These are phyloP conservation scores for Magnaporthales sp. DNA, from an alignment of 2,329 filamentous ascomycete genomes.

Conservation along the genomic window DNA sequence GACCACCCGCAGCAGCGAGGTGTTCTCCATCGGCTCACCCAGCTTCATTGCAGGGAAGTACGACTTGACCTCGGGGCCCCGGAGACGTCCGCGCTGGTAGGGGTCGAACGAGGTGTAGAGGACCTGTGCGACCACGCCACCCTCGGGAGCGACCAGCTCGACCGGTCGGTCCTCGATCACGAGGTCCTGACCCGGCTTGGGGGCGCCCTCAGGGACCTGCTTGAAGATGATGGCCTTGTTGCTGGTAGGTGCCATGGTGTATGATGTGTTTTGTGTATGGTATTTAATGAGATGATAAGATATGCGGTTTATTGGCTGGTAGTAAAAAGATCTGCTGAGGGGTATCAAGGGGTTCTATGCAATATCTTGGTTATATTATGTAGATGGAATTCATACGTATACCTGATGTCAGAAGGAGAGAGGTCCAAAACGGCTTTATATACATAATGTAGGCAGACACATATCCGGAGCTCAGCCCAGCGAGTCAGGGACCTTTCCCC, in stretches of 20 bases:
- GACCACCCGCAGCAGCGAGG: conserved; percentile 57
- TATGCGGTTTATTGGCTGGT: not conserved
- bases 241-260: conserved; percentile 5
- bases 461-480: not conserved
- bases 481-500: not conserved
- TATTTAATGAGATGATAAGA: not conserved
- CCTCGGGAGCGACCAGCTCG: conserved; percentile 52
- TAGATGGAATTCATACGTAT: not conserved
- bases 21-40: conserved; percentile 55
- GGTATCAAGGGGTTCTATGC: not conserved
- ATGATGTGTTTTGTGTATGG: not conserved
- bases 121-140: conserved; percentile 61
- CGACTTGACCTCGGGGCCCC: conserved; percentile 52
- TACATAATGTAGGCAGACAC: not conserved
- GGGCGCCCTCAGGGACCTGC: conserved; percentile 54
- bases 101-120: conserved; percentile 74
- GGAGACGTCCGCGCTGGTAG: conserved; percentile 77
- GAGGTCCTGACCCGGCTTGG: conserved; percentile 63
- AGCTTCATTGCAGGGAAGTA: conserved; percentile 57
- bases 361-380: not conserved
- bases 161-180: conserved; percentile 57
- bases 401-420: not conserved
- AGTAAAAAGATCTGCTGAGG: not conserved
- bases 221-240: conserved; percentile 76
- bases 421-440: not conserved